These are phyloP conservation scores for Macadamia integrifolia DNA, from an alignment of 164 flowering plant species.

Conservation along the genomic window DNA sequence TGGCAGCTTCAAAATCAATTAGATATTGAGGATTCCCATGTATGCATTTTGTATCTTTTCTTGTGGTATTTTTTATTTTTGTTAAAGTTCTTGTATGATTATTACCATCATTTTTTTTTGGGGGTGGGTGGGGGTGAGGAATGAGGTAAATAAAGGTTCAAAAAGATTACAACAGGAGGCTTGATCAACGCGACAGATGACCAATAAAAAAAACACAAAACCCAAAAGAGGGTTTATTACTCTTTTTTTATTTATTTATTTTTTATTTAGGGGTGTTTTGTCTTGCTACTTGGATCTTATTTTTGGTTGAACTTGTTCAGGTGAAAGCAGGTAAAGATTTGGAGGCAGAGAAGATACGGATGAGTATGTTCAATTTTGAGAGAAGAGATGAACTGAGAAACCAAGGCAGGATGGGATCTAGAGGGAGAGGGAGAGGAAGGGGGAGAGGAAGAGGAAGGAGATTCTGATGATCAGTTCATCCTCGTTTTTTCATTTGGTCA, in stretches of 20 bases:
- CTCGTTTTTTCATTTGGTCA: neutral
- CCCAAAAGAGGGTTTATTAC: too few species aligned
- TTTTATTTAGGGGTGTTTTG: neutral
- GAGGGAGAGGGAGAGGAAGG: conserved; percentile 30
- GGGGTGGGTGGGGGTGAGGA: too few species aligned
- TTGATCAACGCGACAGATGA: too few species aligned
- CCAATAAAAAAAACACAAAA: too few species aligned
- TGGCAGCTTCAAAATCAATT: conserved; percentile 83
- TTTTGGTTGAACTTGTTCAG: conserved; percentile 29
- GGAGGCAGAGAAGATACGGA: conserved; percentile 50
- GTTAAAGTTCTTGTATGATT: neutral
- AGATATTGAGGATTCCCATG: conserved; percentile 71
- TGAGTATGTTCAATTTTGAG: conserved; percentile 74
- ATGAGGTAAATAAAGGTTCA: too few species aligned
- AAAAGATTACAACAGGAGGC: too few species aligned
- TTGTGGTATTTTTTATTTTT: neutral
- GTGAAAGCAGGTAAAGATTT: conserved; percentile 26
- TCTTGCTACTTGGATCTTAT: neutral
- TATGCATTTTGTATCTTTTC: conserved; percentile 13
- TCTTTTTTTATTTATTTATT: too few species aligned
- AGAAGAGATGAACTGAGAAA: conserved; percentile 28
- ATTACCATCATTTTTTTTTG: neutral
- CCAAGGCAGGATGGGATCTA: conserved; percentile 9
- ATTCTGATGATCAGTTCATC: conserved; percentile 9
- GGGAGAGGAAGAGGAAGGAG: conserved; percentile 20